phyloP scores from a whole-genome alignment of 768 basidiomycete genomes.

The Coprinellus aureogranulatus region DNA sequence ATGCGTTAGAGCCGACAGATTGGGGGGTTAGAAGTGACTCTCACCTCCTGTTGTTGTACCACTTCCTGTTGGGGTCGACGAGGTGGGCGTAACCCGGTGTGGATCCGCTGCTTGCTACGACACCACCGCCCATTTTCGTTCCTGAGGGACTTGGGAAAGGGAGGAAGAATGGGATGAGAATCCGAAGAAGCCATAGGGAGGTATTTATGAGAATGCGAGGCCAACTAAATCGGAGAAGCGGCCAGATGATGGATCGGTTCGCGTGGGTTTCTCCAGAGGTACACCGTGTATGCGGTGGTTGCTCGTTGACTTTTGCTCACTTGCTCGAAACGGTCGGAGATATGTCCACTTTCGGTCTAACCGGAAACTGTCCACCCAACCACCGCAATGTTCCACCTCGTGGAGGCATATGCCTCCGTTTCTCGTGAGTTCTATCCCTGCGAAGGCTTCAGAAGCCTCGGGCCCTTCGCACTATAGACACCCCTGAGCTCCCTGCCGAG shows the following conservation, averaged over 20 bases:
- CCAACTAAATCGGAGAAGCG: constrained; percentile 19
- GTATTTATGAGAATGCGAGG: constrained; percentile 30
- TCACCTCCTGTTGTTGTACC: constrained; percentile 78
- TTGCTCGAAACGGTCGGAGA: neutral
- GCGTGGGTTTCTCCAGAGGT: constrained; percentile 42
- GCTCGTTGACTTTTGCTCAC: neutral
- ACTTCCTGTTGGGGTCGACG: constrained; percentile 63
- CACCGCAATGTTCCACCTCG: neutral
- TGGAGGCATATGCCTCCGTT: too few relatives aligned
- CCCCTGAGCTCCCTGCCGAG: too few relatives aligned
- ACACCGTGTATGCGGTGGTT: constrained; percentile 22
- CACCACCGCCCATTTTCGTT: constrained; percentile 54
- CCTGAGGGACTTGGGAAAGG: constrained; percentile 20
- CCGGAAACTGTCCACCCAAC: neutral
- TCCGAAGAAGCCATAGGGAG: constrained; percentile 19
- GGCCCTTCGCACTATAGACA: too few relatives aligned
- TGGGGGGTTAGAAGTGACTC: constrained; percentile 10
- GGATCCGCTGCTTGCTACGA: constrained; percentile 33
- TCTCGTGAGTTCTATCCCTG: too few relatives aligned
- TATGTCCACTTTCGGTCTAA: neutral
- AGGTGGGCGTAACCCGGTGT: constrained; percentile 33
- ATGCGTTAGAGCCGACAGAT: neutral
- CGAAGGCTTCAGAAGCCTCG: too few relatives aligned
- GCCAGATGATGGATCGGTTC: constrained; percentile 30
- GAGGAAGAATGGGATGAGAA: constrained; percentile 30